phyloP scores from a whole-genome alignment of 2,329 filamentous ascomycete genomes.

The Laburnicola sp. region DNA sequence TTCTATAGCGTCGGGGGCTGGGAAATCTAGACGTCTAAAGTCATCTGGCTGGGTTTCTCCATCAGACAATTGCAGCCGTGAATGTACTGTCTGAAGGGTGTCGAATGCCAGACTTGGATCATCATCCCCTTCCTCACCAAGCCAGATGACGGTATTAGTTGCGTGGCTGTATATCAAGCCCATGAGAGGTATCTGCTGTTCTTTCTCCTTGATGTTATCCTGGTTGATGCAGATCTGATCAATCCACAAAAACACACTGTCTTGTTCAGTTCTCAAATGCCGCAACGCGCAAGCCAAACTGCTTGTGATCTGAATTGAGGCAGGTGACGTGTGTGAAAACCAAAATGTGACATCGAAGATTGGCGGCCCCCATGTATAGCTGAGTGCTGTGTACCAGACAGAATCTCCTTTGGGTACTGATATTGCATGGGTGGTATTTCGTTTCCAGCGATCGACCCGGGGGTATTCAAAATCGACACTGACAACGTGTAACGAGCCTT shows the following conservation, averaged over 20 bases:
- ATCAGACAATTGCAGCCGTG: slow-evolving; percentile 19
- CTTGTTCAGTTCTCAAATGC: slow-evolving; percentile 16
- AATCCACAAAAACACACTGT: slow-evolving; percentile 29
- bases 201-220: slow-evolving; percentile 25
- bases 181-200: slow-evolving; percentile 32
- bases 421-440: slow-evolving; percentile 25
- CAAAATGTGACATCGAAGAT: slow-evolving; percentile 18
- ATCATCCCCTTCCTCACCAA: slow-evolving; percentile 26
- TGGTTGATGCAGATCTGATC: slow-evolving; percentile 17
- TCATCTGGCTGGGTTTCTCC: slow-evolving; percentile 18
- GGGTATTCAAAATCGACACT: slow-evolving; percentile 27
- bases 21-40: slow-evolving; percentile 21
- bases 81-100: slow-evolving; percentile 17
- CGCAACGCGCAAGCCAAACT: slow-evolving; percentile 23
- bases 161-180: slow-evolving; percentile 28
- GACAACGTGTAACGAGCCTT: slow-evolving; percentile 20
- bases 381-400: slow-evolving; percentile 30
- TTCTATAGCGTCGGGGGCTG: slow-evolving; percentile 9
- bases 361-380: slow-evolving; percentile 28
- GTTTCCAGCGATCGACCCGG: slow-evolving; percentile 2
- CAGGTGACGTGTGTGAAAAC: slow-evolving; percentile 9
- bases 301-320: slow-evolving; percentile 19
- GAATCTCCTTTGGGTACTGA: slow-evolving; percentile 15
- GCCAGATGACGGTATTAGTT: slow-evolving; percentile 33
- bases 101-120: slow-evolving; percentile 21